A percentile compares a stretch with the other conserved stretches of the same genome.
These are phyloP conservation scores for Boletus pseudo-olivaceus DNA, from an alignment of 768 basidiomycete species.

Conservation along the genomic window DNA sequence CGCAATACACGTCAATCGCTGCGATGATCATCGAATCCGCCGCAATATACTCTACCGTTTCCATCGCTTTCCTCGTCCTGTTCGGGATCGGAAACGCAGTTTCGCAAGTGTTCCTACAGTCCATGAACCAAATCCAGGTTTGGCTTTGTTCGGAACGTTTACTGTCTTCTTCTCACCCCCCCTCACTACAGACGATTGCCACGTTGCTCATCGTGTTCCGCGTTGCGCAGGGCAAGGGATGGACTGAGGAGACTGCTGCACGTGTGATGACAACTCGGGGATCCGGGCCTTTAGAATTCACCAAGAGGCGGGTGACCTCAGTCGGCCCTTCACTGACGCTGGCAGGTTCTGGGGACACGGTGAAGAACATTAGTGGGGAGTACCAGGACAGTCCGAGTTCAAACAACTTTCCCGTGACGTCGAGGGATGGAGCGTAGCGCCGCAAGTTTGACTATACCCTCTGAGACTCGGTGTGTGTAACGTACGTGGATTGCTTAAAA, in stretches of 20 bases:
- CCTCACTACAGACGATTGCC: background rate
- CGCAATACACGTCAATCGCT: slow-evolving; percentile 30
- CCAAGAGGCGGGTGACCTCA: background rate
- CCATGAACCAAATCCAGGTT: slow-evolving; percentile 30
- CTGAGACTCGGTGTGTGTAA: background rate
- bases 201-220: background rate
- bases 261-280: background rate
- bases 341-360: background rate
- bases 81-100: slow-evolving; percentile 20
- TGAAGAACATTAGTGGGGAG: background rate
- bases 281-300: background rate
- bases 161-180: background rate
- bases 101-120: slow-evolving; percentile 29
- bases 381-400: background rate
- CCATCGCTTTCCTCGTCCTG: slow-evolving; percentile 29
- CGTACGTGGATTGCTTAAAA: no score
- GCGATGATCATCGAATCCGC: slow-evolving; percentile 37
- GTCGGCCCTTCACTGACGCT: background rate
- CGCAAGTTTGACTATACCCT: background rate
- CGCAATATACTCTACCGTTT: slow-evolving; percentile 25
- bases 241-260: slow-evolving; percentile 1
- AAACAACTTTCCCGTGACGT: background rate
- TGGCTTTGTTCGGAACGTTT: background rate
- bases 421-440: background rate
- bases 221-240: slow-evolving; percentile 2